A percentile compares a stretch with the other conserved stretches of the same genome.
phyloP scores from a whole-genome alignment of 805 yeast species.

The Saturnispora serradocipensis region DNA sequence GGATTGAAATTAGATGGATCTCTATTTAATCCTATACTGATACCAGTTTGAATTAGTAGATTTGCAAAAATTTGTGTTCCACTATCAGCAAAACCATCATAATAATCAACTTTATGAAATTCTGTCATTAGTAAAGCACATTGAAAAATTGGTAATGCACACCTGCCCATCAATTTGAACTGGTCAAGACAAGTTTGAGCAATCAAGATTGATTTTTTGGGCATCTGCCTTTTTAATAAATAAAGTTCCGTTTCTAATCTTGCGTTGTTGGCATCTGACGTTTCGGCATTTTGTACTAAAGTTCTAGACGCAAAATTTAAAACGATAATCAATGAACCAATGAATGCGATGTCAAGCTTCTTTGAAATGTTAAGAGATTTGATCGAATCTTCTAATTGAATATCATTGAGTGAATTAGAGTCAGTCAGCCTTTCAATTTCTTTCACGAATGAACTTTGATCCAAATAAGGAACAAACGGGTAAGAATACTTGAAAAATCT shows the following conservation, averaged over 20 bases:
- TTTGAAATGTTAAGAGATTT: constrained; percentile 28
- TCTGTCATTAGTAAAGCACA: constrained; percentile 43
- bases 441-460: constrained; percentile 27
- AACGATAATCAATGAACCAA: constrained; percentile 39
- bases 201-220: constrained; percentile 32
- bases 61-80: constrained; percentile 48
- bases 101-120: constrained; percentile 41
- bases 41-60: constrained; percentile 56
- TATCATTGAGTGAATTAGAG: constrained; percentile 13
- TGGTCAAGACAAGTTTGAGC: constrained; percentile 50
- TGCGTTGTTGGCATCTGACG: constrained; percentile 18
- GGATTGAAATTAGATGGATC: constrained; percentile 48
- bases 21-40: constrained; percentile 56
- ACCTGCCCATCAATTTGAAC: constrained; percentile 39
- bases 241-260: constrained; percentile 26
- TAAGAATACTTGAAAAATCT: constrained; percentile 37
- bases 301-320: constrained; percentile 37
- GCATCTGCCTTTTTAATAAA: constrained; percentile 22
- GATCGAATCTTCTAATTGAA: constrained; percentile 27
- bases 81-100: constrained; percentile 47
- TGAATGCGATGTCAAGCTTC: constrained; percentile 38
- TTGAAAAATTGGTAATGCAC: constrained; percentile 44
- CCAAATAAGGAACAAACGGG: constrained; percentile 41
- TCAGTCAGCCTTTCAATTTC: constrained; percentile 33
- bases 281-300: constrained; percentile 26